These are phyloP conservation scores for Akanthomyces lecanii DNA, from an alignment of 2,329 filamentous ascomycete species.

Conservation along the genomic window DNA sequence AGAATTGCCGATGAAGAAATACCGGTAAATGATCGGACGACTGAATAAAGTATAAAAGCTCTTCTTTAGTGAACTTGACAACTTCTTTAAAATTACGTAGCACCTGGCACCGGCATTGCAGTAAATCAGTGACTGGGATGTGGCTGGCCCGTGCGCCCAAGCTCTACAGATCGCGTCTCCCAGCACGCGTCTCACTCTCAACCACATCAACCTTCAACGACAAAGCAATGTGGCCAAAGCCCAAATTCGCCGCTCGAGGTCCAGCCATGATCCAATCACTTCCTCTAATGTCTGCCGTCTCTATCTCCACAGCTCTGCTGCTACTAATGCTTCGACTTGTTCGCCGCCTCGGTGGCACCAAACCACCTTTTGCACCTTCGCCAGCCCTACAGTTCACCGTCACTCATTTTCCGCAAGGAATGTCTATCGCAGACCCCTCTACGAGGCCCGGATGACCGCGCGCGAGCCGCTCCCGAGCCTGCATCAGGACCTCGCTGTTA, in stretches of 20 bases:
- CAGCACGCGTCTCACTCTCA: constrained; percentile 2
- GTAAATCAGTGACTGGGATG: neutral
- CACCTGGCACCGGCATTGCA: no score
- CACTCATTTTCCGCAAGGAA: constrained; percentile 66
- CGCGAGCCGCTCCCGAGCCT: constrained; percentile 57
- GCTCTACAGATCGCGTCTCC: constrained; percentile 13
- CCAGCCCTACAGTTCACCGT: constrained; percentile 79
- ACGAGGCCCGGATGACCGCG: constrained; percentile 34
- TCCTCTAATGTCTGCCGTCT: neutral
- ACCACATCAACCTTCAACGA: constrained; percentile 6
- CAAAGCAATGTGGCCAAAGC: neutral
- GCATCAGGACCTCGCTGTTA: constrained; percentile 48
- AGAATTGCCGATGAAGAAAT: neutral
- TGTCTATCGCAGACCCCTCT: constrained; percentile 48
- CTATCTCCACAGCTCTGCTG: constrained; percentile 18
- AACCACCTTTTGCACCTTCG: constrained; percentile 52
- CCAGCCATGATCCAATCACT: neutral
- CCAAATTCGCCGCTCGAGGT: neutral
- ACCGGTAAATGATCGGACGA: neutral
- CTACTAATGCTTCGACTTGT: constrained; percentile 11
- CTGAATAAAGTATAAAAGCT: no score
- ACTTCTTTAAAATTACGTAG: neutral
- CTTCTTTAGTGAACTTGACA: no score
- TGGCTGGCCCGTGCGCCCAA: constrained; percentile 3
- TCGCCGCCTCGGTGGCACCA: constrained; percentile 38